A percentile compares a stretch with the other conserved stretches of the same genome.
Conservation (phyloP, 2,329 filamentous ascomycete genomes). For the Cercospora canescens region DNA sequence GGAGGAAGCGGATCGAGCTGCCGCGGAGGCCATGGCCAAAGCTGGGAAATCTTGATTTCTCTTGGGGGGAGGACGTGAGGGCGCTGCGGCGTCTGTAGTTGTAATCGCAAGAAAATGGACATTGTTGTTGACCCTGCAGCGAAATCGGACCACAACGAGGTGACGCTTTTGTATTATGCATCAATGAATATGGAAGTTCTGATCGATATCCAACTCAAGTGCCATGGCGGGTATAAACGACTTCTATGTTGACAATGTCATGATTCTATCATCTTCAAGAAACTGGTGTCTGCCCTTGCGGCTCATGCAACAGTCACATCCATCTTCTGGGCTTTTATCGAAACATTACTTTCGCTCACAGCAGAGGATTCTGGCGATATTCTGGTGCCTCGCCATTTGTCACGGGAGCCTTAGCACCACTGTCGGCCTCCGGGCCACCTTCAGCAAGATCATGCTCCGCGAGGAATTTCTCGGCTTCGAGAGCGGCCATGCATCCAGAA, state of each 20-base stretch:
- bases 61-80: neutral
- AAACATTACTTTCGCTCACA: conserved; percentile 43
- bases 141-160: neutral
- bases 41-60: neutral
- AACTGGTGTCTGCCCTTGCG: neutral
- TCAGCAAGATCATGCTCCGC: conserved; percentile 65
- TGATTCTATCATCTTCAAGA: neutral
- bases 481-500: conserved; percentile 89
- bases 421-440: conserved; percentile 51
- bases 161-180: neutral
- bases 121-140: too few species aligned
- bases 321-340: neutral
- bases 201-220: neutral
- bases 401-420: conserved; percentile 47
- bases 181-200: too few species aligned
- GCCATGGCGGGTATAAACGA: conserved; percentile 2
- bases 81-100: neutral
- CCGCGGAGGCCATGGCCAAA: neutral
- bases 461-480: conserved; percentile 94
- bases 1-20: neutral
- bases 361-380: conserved; percentile 64
- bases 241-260: neutral
- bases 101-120: neutral
- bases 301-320: neutral
- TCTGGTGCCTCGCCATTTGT: conserved; percentile 59